Evolutionary conservation across 345 rosid species (phyloP).

Genomic region (Barbarea vulgaris): DNA sequence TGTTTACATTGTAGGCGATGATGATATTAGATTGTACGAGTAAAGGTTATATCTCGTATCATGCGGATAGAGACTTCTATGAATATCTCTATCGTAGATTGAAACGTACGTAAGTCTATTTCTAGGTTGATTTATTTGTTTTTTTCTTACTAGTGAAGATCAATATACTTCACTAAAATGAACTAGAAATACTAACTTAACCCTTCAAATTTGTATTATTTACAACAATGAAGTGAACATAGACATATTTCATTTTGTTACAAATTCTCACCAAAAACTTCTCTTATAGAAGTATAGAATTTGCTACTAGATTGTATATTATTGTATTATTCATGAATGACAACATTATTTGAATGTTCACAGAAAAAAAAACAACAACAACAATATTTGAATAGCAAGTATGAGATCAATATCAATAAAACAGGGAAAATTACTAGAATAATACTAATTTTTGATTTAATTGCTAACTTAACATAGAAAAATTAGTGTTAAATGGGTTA

Average conservation of each 20-base stretch:
- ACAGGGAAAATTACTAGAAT: too few species aligned
- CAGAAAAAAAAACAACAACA: neutral
- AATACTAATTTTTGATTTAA: too few species aligned
- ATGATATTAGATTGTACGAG: conserved; percentile 12
- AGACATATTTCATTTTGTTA: neutral
- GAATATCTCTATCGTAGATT: neutral
- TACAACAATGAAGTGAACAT: neutral
- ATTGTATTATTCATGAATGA: neutral
- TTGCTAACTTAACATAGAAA: too few species aligned
- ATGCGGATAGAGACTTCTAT: conserved; percentile 19
- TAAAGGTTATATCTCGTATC: conserved; percentile 8
- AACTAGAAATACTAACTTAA: neutral
- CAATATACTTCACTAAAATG: neutral
- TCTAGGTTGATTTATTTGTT: neutral
- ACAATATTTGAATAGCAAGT: neutral
- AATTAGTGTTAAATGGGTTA: too few species aligned
- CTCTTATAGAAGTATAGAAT: neutral
- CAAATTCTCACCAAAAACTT: neutral
- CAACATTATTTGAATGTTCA: neutral
- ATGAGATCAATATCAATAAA: neutral
- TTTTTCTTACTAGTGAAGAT: conserved; percentile 7
- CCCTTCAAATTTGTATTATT: neutral
- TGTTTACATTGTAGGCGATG: neutral
- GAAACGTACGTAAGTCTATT: neutral
- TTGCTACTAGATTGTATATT: neutral